Evolutionary conservation across 257 asterid genomes (phyloP).

Genomic region (Nicotiana attenuata): DNA sequence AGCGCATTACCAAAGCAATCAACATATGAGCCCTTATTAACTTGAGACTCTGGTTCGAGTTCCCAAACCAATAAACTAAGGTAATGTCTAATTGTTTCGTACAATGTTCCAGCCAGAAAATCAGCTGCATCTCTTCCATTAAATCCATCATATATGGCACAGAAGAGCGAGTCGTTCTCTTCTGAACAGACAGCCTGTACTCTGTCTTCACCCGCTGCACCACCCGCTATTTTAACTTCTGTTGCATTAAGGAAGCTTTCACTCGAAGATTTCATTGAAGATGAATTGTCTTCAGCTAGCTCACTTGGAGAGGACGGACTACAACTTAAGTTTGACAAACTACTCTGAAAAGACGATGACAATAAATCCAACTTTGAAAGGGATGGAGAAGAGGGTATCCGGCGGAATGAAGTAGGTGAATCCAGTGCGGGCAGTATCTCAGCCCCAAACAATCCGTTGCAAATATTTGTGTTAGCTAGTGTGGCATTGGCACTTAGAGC

Average conservation of each 20-base stretch:
- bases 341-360: constrained; percentile 73
- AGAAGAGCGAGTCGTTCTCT: constrained; percentile 84
- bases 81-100: constrained; percentile 58
- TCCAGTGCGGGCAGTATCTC: constrained; percentile 82
- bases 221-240: constrained; percentile 90
- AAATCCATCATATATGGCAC: constrained; percentile 86
- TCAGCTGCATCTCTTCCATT: constrained; percentile 98
- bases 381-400: constrained; percentile 71
- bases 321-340: constrained; percentile 68
- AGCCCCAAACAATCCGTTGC: constrained; percentile 83
- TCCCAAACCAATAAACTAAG: constrained; percentile 60
- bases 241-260: constrained; percentile 63
- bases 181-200: constrained; percentile 97
- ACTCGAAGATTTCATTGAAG: constrained; percentile 43
- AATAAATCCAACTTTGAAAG: constrained; percentile 40
- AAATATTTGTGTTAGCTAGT: constrained; percentile 85
- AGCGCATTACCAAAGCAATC: not conserved
- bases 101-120: constrained; percentile 86
- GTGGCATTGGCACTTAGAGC: constrained; percentile 93
- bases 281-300: constrained; percentile 43
- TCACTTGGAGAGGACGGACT: constrained; percentile 77
- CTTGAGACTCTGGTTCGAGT: constrained; percentile 32
- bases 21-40: not conserved
- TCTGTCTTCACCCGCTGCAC: constrained; percentile 98
- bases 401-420: constrained; percentile 83